Evolutionary conservation across 1,284 basidiomycete genomes (phyloP), one percentile per base, ranked within the genome.

Genomic region (Boletus semigastroideus): DNA sequence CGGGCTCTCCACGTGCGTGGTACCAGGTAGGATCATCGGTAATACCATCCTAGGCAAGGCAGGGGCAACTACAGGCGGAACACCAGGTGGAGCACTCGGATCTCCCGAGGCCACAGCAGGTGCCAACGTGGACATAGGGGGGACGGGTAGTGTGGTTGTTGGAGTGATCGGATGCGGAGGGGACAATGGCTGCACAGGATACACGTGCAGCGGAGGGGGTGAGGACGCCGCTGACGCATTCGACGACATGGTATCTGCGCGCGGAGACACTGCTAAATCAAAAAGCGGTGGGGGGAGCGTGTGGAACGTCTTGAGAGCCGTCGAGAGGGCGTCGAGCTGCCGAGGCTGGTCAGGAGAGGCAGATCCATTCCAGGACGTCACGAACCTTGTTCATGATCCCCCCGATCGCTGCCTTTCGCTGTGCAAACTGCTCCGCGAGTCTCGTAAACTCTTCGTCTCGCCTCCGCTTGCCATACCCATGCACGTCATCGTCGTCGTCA

Each of bases 341-440:
- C 46, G 27, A 14, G 10, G 13, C 22, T 42, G 20, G 25, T 49
- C 50, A 48, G 4, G 9, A 16, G 10, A 2, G n/a, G n/a, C 3
- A 46, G 19, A 30, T 4, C 19, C 28, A 16, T 4, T 6, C 33
- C 9, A 1, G 28, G 13, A 46, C 4, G 16, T 41, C 31, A 63
- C 69, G 37, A 52, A 86, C 87, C 77, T 87, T 87, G 63, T 65
- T 65, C 87, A 90, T 89, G 34, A 90, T 84, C 36, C 74, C 77
- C 48, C 82, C 77, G 27, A 89, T 86, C 31, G 81, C 78, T 49
- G 80, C 76, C 62, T 83, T 87, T 43, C 85, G 76, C 14, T 82
- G 82, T 48, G 79, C 76, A 64, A 90, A 90, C 59, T 82, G 80
- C 53, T 80, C 76, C 10, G 83, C 77, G 34, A 89, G 72, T 53